phyloP scores from a whole-genome alignment of 1,284 basidiomycete species.

The Sanghuangporus baumii region DNA sequence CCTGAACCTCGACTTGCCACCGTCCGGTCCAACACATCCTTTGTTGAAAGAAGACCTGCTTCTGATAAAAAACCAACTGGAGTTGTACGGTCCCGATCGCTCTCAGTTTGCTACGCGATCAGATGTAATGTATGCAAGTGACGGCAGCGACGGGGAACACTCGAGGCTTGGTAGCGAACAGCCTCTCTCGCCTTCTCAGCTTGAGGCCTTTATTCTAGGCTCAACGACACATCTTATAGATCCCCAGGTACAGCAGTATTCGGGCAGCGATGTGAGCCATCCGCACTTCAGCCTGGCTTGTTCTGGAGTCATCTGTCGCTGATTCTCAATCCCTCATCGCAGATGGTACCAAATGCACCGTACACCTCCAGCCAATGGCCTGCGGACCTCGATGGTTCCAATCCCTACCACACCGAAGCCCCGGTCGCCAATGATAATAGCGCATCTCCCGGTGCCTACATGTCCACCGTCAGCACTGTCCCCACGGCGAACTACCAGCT shows the following conservation, averaged over 20 bases:
- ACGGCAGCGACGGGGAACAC: background rate
- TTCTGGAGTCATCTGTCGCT: background rate
- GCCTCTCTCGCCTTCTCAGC: background rate
- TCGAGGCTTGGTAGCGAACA: background rate
- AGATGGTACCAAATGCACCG: background rate
- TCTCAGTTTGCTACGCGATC: background rate
- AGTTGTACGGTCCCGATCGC: constrained; percentile 10
- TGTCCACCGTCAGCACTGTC: background rate
- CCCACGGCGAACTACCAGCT: background rate
- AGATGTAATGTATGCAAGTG: background rate
- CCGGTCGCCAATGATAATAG: background rate
- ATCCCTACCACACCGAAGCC: background rate
- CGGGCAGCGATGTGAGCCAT: background rate
- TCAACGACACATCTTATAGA: background rate
- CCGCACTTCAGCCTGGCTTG: background rate
- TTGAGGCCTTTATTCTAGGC: background rate
- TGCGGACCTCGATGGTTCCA: background rate
- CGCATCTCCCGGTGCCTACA: background rate
- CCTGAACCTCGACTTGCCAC: background rate
- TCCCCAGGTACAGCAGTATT: background rate
- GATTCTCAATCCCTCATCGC: background rate
- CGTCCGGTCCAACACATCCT: constrained; percentile 17
- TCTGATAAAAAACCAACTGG: constrained; percentile 20
- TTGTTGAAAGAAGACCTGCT: constrained; percentile 24
- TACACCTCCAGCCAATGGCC: background rate